Percentiles rank a stretch among this genome's conserved stretches.
phyloP scores from a whole-genome alignment of 345 rosid genomes.

The Dipteronia sinensis region DNA sequence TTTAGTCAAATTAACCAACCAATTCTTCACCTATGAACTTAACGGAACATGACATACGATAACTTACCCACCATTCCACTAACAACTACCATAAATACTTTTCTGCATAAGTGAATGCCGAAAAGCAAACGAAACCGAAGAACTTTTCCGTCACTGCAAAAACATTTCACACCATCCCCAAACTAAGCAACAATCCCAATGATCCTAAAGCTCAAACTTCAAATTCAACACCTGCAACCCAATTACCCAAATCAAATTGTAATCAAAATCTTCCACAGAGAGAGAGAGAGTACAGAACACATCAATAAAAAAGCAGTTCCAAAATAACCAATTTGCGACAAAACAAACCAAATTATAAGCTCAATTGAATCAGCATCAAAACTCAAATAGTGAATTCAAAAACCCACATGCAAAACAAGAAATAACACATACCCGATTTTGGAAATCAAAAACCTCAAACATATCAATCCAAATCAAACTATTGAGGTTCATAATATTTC shows the following conservation, averaged over 20 bases:
- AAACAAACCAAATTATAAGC: neutral
- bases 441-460: neutral
- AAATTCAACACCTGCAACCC: slow-evolving; percentile 15
- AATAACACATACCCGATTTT: neutral
- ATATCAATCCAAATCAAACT: neutral
- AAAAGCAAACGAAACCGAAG: neutral
- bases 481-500: neutral
- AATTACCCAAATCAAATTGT: neutral
- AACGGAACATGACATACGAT: neutral
- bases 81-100: neutral
- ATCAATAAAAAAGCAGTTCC: neutral
- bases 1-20: slow-evolving; percentile 1
- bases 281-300: neutral
- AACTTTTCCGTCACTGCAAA: neutral
- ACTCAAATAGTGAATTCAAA: neutral
- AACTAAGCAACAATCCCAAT: neutral
- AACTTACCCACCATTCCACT: slow-evolving; percentile 19
- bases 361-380: neutral
- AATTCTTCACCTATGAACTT: neutral
- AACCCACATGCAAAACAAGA: neutral
- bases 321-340: neutral
- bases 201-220: neutral
- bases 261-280: neutral
- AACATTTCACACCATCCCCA: neutral
- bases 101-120: neutral